Evolutionary conservation across 2,329 filamentous ascomycete genomes (phyloP), one percentile per base, ranked within the genome.

Genomic region (Fusarium fracticaudum): DNA sequence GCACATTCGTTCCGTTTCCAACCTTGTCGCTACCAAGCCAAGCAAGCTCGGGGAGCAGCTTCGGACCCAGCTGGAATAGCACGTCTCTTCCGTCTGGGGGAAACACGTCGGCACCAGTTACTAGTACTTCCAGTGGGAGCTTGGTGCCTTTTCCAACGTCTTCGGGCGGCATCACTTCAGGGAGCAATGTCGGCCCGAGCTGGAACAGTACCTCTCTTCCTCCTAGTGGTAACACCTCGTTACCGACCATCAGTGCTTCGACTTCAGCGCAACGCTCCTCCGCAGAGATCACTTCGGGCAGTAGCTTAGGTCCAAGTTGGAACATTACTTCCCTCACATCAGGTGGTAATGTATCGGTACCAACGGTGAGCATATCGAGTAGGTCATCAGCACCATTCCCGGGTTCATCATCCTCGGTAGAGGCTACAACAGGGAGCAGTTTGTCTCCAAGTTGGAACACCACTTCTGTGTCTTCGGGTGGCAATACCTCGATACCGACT

Each of bases 1-100:
- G 60, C 2, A 71, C 70, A 6, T 55, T 71, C 22, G 18, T 71
- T 1, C 40, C 70, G 3, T 51, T 73, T 37, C 51, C 60, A 24
- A 71, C 51, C 0, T 35, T 31, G 6, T 41, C 69, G 2, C 8
- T 15, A 3, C 15, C 69, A 14, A 60, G 29, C 10, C 35, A 24
- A 35, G 11, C 8, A 24, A 41, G 7, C 20, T 29, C 38, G 22
- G 47, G 41, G 13, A 45, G 37, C 22, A 58, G 26, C n/a, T 65
- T 61, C 6, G 38, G 22, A 0, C 53, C 70, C 13, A 50, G 51
- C 37, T 58, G 57, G 41, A 68, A 61, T 22, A 58, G 40, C 31
- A 67, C 65, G 3, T 68, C 65, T 38, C 26, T 54, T 18, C 35
- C 44, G 6, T 18, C 35, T 15, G 45, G 17, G 6, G 44, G 17